Conservation (phyloP, 768 basidiomycete species). For the Suillus lakei region DNA sequence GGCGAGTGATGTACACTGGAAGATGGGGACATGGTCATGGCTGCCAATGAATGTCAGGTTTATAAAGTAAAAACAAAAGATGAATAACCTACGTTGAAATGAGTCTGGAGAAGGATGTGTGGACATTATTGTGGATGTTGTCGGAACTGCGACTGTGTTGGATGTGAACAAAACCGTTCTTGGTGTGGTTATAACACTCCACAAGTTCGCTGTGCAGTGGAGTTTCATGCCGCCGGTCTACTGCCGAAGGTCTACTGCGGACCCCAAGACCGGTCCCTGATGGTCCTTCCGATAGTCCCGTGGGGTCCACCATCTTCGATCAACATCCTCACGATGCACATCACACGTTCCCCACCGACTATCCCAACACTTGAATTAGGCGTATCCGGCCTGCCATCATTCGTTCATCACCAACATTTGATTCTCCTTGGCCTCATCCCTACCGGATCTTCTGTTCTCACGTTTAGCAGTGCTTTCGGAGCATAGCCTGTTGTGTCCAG, state of each 20-base stretch:
- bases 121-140: constrained; percentile 20
- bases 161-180: constrained; percentile 5
- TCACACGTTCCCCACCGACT: neutral
- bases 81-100: constrained; percentile 21
- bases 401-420: neutral
- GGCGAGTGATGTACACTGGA: constrained; percentile 30
- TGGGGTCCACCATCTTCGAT: neutral
- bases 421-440: neutral
- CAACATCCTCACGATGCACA: neutral
- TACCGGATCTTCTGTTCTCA: constrained; percentile 1
- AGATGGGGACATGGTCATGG: constrained; percentile 19
- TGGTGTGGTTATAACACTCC: constrained; percentile 9
- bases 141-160: constrained; percentile 17
- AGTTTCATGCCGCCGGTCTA: constrained; percentile 1
- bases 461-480: neutral
- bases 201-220: constrained; percentile 9
- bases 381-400: neutral
- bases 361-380: neutral
- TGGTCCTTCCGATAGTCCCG: neutral
- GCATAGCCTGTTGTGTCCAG: neutral
- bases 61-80: constrained; percentile 1
- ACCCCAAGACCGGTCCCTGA: neutral
- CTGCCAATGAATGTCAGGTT: constrained; percentile 11
- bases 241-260: neutral
- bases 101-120: constrained; percentile 18